Evolutionary conservation across 257 asterid species (phyloP), one percentile per base, ranked within the genome.

Genomic region (Penstemon davidsonii): DNA sequence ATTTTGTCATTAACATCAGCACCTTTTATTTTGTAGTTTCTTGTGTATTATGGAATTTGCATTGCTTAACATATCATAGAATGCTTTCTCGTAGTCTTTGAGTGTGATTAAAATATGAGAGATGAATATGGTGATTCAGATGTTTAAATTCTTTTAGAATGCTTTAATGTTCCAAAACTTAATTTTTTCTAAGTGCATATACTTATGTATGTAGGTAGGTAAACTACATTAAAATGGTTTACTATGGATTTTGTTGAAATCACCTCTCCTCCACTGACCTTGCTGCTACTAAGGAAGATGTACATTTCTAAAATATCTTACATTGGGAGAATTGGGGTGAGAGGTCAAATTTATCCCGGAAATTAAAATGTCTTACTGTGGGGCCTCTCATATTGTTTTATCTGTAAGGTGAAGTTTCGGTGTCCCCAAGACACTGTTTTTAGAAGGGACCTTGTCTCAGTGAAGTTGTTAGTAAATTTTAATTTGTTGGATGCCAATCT

Each of bases 381-480:
- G 15, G 18, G 52, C n/a, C 45, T 13, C 46, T 19, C 38, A 4
- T 25, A 6, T 47, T 5, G 36, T 63, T 47, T 19, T 60, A 4
- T 51, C 38, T 53, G 62, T 50, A 46, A 58, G 68, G 60, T 57
- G 51, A 59, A 58, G 60, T 25, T 53, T 44, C 42, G 19, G 25
- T 45, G 9, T 54, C 53, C 63, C 47, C 67, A 55, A 55, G 19
- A 7, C 63, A 39, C 44, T 60, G 61, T 70, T 73, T 46, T 45
- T 66, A 44, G 7, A 19, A 13, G 43, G 68, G 41, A 59, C 49
- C 15, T 59, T 9, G 46, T 41, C 73, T 57, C 68, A n/a, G 42
- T 63, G 73, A 7, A 42, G 73, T 61, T 66, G 49, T 47, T 54
- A 11, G 25, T 42, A 53, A 45, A 41, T 50, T 70, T 72, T 69